Conservation (phyloP, 768 basidiomycete species). For the Boletus huronensis region DNA sequence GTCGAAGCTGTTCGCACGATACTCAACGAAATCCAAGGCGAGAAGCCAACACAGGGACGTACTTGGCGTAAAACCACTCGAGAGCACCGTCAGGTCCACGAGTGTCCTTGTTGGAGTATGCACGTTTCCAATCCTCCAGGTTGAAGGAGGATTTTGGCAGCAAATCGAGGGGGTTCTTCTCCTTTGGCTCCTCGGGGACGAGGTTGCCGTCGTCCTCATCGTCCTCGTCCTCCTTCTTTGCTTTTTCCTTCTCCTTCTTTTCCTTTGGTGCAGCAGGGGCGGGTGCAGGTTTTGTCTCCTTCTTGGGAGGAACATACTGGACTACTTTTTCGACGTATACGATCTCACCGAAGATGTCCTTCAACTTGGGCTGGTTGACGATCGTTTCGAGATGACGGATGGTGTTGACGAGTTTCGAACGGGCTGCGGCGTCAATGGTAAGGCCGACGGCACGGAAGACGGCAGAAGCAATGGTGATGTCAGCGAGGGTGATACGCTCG, state of each 20-base stretch:
- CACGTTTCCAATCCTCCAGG: constrained; percentile 95
- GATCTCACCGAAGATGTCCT: constrained; percentile 59
- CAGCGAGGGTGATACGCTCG: constrained; percentile 93
- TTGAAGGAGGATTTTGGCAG: constrained; percentile 87
- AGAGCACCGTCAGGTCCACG: constrained; percentile 75
- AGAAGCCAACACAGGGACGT: constrained; percentile 21
- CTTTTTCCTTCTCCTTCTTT: constrained; percentile 68
- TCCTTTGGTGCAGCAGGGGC: constrained; percentile 39
- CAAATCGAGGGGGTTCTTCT: constrained; percentile 90
- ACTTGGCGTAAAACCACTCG: constrained; percentile 98
- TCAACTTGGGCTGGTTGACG: constrained; percentile 76
- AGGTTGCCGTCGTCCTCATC: constrained; percentile 77
- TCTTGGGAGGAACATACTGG: constrained; percentile 70
- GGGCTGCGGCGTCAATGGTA: constrained; percentile 62
- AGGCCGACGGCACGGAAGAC: constrained; percentile 51
- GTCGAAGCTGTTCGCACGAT: constrained; percentile 61
- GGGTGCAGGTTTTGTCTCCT: constrained; percentile 54
- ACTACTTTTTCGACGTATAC: constrained; percentile 64
- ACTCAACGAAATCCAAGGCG: constrained; percentile 2
- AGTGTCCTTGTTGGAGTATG: constrained; percentile 98
- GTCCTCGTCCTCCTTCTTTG: constrained; percentile 49
- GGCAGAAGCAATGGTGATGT: constrained; percentile 64
- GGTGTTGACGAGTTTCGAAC: constrained; percentile 68
- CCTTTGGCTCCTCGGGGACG: constrained; percentile 81
- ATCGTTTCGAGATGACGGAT: constrained; percentile 87